Evolutionary conservation across 495 filamentous ascomycete species (phyloP).

Genomic region (Aspergillus sclerotioniger): DNA sequence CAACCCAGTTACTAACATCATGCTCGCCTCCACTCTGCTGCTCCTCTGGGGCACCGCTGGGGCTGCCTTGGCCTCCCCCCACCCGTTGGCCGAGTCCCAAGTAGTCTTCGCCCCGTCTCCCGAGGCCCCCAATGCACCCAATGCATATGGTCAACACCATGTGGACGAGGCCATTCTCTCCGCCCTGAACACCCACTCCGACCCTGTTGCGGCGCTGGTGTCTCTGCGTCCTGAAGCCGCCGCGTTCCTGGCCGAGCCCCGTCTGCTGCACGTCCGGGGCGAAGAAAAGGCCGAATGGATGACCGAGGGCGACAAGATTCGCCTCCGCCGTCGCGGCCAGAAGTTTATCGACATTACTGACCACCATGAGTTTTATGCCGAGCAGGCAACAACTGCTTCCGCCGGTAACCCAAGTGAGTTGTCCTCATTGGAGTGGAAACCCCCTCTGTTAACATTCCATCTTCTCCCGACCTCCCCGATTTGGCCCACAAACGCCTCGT

Average conservation of each 20-base stretch:
- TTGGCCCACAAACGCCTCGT: neutral
- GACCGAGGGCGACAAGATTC: constrained; percentile 7
- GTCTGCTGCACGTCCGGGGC: constrained; percentile 2
- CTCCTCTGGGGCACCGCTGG: too few relatives aligned
- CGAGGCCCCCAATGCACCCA: too few relatives aligned
- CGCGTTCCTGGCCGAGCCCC: neutral
- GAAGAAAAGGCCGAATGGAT: neutral
- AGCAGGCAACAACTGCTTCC: neutral
- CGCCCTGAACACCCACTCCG: neutral
- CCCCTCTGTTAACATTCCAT: neutral
- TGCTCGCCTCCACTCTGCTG: too few relatives aligned
- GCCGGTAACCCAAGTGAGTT: neutral
- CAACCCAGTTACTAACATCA: too few relatives aligned
- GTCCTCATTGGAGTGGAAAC: neutral
- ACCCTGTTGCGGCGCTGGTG: neutral
- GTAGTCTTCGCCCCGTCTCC: too few relatives aligned
- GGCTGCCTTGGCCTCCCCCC: too few relatives aligned
- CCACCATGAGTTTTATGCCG: neutral
- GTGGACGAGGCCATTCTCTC: neutral
- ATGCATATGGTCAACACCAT: too few relatives aligned
- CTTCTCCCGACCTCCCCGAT: neutral
- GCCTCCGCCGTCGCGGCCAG: neutral
- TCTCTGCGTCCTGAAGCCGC: neutral
- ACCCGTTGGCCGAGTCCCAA: too few relatives aligned
- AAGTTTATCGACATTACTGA: constrained; percentile 6